Base-by-base conservation (phyloP, 805 yeast genomes). In the Tetrapisispora fleetii region DNA sequence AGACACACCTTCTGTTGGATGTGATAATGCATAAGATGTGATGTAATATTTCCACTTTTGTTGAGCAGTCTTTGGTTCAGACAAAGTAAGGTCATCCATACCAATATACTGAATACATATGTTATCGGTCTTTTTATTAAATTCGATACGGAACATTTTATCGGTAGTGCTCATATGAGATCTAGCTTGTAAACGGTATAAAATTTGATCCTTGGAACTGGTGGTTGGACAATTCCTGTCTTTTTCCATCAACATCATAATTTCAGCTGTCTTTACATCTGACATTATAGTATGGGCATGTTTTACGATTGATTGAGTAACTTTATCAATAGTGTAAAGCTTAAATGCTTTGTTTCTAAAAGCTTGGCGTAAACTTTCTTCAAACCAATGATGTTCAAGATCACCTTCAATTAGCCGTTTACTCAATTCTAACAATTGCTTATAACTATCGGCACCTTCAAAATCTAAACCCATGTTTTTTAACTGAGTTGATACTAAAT, bases 1-100 rank as follows among this genome's bases (percentile, higher is more conserved):
- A 17, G 88, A 81, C 17, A 93, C 84, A 30, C 98, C 98, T 66
- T 93, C 99, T 2, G 99, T 93, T 37, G 99, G 98, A 59, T 88
- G 95, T 3, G 95, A 84, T 85, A 93, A 84, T 40, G 90, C 78
- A 65, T 85, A 93, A 40, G 95, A 85, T 0, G 98, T 91, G 45
- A 93, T 76, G 62, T 93, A 93, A 69, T 93, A 91, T 63, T 88
- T 90, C 85, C 96, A 93, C 58, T 78, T 79, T 54, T 87, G 95
- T 57, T 85, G 91, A 3, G 80, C 78, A 21, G 81, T 76, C 56
- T 74, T 72, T 11, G 76, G 73, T 54, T 85, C 86, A 50, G 82
- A 82, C 60, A 90, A 75, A 0, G 98, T 90, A 57, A 90, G 70
- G 62, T 91, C 98, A 59, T 88, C 96, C 40, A 87, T 72, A 10